phyloP scores from a whole-genome alignment of 768 basidiomycete genomes.

The Boletus bicolor region DNA sequence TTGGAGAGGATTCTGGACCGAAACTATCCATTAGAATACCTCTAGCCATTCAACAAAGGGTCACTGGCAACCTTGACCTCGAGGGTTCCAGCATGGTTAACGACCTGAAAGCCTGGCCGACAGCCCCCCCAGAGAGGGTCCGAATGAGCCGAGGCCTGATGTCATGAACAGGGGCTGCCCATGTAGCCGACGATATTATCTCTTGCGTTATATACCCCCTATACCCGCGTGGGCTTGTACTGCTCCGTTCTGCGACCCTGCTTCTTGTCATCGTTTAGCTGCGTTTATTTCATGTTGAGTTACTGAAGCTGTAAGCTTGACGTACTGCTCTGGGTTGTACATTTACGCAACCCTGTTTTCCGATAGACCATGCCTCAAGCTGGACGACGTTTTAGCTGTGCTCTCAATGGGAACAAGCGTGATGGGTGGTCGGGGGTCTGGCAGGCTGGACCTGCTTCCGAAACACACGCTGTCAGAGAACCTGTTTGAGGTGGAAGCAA shows the following conservation, averaged over 20 bases:
- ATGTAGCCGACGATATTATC: not conserved
- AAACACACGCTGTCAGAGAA: constrained; percentile 18
- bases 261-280: not conserved
- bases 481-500: constrained; percentile 20
- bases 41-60: not conserved
- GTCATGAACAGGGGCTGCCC: not conserved
- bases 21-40: not conserved
- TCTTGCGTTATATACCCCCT: not conserved
- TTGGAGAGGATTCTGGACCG: constrained; percentile 22
- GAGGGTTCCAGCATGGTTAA: not conserved
- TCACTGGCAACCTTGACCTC: not conserved
- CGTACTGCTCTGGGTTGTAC: not conserved
- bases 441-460: not conserved
- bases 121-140: too few relatives aligned
- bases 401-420: not conserved
- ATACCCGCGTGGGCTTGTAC: not conserved
- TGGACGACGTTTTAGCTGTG: not conserved
- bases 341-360: constrained; percentile 12
- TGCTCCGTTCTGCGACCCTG: not conserved
- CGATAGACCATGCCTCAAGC: not conserved
- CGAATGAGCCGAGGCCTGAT: not conserved
- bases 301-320: not conserved
- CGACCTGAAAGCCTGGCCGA: not conserved
- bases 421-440: constrained; percentile 27
- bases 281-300: not conserved